phyloP scores from a whole-genome alignment of 139 green algal species.

The Mesotaenium endlicherianum region DNA sequence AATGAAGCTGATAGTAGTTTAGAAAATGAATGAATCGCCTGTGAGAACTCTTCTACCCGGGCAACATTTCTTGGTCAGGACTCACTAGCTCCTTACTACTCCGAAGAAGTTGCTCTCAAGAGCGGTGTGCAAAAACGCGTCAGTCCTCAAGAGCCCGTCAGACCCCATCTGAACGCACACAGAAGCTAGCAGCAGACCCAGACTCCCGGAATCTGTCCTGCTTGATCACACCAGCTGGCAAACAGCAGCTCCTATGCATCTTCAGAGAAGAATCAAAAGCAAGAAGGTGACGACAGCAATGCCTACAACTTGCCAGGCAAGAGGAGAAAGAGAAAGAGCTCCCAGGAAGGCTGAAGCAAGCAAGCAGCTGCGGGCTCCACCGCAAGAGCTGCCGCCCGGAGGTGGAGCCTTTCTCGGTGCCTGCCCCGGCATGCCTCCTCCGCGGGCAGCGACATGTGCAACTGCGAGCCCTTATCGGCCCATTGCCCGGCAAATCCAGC shows the following conservation, averaged over 20 bases:
- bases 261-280: neutral
- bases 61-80: no score
- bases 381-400: no score
- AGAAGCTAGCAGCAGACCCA: neutral
- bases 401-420: no score
- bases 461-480: neutral
- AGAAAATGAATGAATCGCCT: no score
- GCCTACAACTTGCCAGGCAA: neutral
- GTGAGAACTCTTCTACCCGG: no score
- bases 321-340: neutral
- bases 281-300: neutral
- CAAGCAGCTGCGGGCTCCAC: no score
- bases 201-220: neutral
- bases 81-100: no score
- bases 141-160: neutral
- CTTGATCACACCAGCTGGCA: neutral
- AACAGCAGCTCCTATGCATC: neutral
- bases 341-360: neutral
- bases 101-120: no score
- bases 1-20: no score
- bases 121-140: no score
- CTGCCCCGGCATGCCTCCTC: no score
- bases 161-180: neutral
- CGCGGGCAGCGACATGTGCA: neutral
- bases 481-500: neutral